phyloP scores from a whole-genome alignment of 1,139 yeast genomes.

The Saccharomycopsis hybrid region DNA sequence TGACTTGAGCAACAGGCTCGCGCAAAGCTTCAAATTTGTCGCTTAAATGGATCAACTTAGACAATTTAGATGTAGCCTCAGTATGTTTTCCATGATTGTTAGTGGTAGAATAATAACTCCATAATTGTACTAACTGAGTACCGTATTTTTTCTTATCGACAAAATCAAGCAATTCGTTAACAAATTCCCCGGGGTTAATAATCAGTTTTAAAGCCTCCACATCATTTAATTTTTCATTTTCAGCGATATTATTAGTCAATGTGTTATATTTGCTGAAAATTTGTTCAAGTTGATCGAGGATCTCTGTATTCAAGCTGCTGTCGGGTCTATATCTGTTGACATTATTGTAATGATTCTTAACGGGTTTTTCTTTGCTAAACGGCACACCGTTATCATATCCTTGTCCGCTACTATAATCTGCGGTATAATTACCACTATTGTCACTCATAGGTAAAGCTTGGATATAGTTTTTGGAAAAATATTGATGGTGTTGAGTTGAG shows the following conservation, averaged over 20 bases:
- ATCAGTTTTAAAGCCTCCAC: not conserved
- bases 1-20: slow-evolving; percentile 34
- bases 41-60: slow-evolving; percentile 92
- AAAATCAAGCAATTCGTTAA: slow-evolving; percentile 26
- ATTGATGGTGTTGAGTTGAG: too few species aligned
- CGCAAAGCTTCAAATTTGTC: slow-evolving; percentile 24
- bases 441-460: too few species aligned
- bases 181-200: too few species aligned
- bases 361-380: slow-evolving; percentile 8
- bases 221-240: not conserved
- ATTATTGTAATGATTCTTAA: not conserved
- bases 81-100: slow-evolving; percentile 44
- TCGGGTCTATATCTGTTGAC: slow-evolving; percentile 7
- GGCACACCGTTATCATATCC: slow-evolving; percentile 4
- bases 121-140: slow-evolving; percentile 39
- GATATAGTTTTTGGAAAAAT: too few species aligned
- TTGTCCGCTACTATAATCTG: too few species aligned
- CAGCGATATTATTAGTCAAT: not conserved
- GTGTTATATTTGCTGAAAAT: not conserved
- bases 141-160: slow-evolving; percentile 30
- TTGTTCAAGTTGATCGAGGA: slow-evolving; percentile 6
- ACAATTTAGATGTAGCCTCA: slow-evolving; percentile 95
- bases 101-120: slow-evolving; percentile 62
- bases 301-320: slow-evolving; percentile 9
- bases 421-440: too few species aligned